phyloP scores from a whole-genome alignment of 176 grass and related monocot species.

The Typha latifolia region DNA sequence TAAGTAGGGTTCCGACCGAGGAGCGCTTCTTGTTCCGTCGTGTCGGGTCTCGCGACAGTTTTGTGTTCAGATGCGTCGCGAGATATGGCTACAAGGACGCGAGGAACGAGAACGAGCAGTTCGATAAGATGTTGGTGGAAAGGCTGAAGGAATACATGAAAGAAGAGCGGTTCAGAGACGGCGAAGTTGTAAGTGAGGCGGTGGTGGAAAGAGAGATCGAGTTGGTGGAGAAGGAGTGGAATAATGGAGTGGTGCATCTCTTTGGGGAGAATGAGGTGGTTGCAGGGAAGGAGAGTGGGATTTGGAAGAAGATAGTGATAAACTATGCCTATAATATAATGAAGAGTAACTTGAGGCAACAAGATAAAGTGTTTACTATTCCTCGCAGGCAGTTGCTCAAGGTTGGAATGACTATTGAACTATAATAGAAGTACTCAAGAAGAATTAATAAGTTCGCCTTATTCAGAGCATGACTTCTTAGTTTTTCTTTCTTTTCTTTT shows the following conservation, averaged over 20 bases:
- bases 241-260: constrained; percentile 68
- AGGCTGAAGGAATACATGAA: constrained; percentile 44
- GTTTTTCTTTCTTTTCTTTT: no score
- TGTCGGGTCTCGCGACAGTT: constrained; percentile 59
- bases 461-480: neutral
- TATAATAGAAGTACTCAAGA: neutral
- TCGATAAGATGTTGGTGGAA: constrained; percentile 55
- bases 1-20: constrained; percentile 49
- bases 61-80: constrained; percentile 68
- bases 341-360: constrained; percentile 59
- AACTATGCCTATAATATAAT: constrained; percentile 64
- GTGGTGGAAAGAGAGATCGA: constrained; percentile 16
- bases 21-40: constrained; percentile 60
- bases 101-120: constrained; percentile 63
- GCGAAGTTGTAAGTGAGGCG: constrained; percentile 50
- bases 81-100: constrained; percentile 83
- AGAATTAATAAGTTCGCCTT: neutral
- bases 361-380: constrained; percentile 72
- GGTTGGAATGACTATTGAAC: constrained; percentile 29
- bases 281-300: constrained; percentile 37
- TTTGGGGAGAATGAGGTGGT: constrained; percentile 55
- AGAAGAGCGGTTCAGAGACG: constrained; percentile 67
- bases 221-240: constrained; percentile 27
- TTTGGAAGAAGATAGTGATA: constrained; percentile 53
- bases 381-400: constrained; percentile 69